These are phyloP conservation scores for Botrytis pseudocinerea DNA, from an alignment of 2,329 filamentous ascomycete genomes.

Conservation along the genomic window DNA sequence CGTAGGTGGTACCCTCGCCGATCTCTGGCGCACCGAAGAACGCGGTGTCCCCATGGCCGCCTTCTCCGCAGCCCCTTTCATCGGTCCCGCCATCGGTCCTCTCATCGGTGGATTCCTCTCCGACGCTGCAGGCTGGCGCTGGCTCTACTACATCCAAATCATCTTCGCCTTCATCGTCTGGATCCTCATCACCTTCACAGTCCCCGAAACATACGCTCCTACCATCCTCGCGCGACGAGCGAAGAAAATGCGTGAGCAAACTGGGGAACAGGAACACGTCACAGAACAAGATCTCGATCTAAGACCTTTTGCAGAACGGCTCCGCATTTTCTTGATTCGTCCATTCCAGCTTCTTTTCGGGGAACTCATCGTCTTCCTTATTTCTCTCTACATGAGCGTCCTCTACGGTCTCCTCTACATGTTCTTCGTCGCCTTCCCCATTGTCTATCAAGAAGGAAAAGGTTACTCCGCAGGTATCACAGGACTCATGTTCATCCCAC, in stretches of 20 bases:
- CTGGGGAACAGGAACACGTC: conserved; percentile 66
- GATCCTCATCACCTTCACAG: conserved; percentile 79
- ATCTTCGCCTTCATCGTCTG: conserved; percentile 72
- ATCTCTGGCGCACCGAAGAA: conserved; percentile 83
- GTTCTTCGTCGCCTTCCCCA: conserved; percentile 54
- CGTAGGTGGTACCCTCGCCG: conserved; percentile 78
- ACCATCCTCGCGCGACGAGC: conserved; percentile 72
- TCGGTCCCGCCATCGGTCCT: conserved; percentile 76
- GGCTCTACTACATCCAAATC: conserved; percentile 85
- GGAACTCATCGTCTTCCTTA: conserved; percentile 82
- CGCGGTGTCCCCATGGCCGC: conserved; percentile 84
- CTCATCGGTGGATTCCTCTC: conserved; percentile 75
- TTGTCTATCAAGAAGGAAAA: conserved; percentile 73
- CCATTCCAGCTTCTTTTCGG: conserved; percentile 83
- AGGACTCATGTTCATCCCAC: conserved; percentile 83
- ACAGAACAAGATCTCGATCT: conserved; percentile 80
- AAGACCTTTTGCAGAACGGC: conserved; percentile 65
- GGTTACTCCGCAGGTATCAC: conserved; percentile 72
- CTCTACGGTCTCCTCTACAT: conserved; percentile 60
- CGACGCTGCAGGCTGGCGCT: conserved; percentile 72
- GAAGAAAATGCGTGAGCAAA: conserved; percentile 67
- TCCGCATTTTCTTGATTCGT: conserved; percentile 73
- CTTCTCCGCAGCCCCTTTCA: conserved; percentile 79
- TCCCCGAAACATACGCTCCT: conserved; percentile 86
- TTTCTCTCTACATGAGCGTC: conserved; percentile 78